Evolutionary conservation across 768 basidiomycete genomes (phyloP).

Genomic region (Termitomyces heimii): DNA sequence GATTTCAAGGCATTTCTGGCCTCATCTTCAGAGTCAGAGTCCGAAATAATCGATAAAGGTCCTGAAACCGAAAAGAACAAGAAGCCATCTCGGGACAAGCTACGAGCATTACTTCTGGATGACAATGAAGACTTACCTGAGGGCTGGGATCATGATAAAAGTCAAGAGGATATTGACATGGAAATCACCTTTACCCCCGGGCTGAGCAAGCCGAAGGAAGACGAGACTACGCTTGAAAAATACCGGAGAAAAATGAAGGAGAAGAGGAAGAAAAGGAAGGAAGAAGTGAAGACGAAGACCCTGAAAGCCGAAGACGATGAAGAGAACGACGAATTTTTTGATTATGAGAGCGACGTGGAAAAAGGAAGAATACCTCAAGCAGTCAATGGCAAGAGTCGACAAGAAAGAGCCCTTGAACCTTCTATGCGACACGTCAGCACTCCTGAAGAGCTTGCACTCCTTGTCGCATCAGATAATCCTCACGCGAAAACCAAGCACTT

Average conservation of each 20-base stretch:
- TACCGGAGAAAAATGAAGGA: conserved; percentile 91
- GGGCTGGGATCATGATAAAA: conserved; percentile 63
- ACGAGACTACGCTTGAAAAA: conserved; percentile 80
- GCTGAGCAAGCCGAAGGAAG: conserved; percentile 47
- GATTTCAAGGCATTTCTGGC: conserved; percentile 83
- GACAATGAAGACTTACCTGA: conserved; percentile 71
- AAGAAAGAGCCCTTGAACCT: conserved; percentile 11
- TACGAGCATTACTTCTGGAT: conserved; percentile 73
- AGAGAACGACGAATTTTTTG: conserved; percentile 75
- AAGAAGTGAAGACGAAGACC: conserved; percentile 43
- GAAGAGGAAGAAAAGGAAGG: conserved; percentile 78
- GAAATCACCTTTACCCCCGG: conserved; percentile 94
- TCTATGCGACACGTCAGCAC: conserved; percentile 37
- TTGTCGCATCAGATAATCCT: conserved; percentile 51
- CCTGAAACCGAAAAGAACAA: conserved; percentile 27
- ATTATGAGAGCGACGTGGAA: conserved; percentile 38
- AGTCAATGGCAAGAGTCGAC: conserved; percentile 2
- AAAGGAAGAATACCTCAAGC: conserved; percentile 14
- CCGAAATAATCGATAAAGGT: conserved; percentile 20
- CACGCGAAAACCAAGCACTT: conserved; percentile 70
- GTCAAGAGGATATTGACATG: conserved; percentile 68
- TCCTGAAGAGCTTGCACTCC: conserved; percentile 58
- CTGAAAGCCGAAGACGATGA: conserved; percentile 14
- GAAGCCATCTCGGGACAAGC: conserved; percentile 51
- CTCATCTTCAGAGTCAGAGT: conserved; percentile 57